Conservation (phyloP, 2,329 filamentous ascomycete genomes). For the Drechmeria coniospora region DNA sequence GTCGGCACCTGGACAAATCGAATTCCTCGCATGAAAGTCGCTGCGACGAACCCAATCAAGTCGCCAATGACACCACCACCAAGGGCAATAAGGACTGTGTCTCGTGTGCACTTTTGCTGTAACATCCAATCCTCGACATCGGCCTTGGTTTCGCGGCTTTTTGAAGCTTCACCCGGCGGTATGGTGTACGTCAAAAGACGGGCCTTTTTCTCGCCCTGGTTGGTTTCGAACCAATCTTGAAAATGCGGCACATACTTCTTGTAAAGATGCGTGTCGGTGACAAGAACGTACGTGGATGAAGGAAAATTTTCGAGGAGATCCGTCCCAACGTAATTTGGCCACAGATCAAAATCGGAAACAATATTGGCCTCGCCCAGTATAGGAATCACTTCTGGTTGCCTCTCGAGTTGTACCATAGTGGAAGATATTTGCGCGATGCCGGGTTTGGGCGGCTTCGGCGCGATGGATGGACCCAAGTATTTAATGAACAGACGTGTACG, state of each 20-base stretch:
- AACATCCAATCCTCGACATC: slow-evolving; percentile 98
- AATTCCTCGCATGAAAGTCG: slow-evolving; percentile 96
- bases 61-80: slow-evolving; percentile 96
- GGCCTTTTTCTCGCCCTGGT: slow-evolving; percentile 19
- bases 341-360: slow-evolving; percentile 80
- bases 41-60: slow-evolving; percentile 93
- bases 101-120: slow-evolving; percentile 77
- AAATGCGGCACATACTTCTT: slow-evolving; percentile 71
- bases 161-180: slow-evolving; percentile 83
- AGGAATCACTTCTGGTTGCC: too few relatives aligned
- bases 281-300: slow-evolving; percentile 87
- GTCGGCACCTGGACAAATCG: slow-evolving; percentile 95
- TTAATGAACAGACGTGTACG: too few relatives aligned
- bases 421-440: too few relatives aligned
- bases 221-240: slow-evolving; percentile 23
- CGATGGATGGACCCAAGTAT: too few relatives aligned
- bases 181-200: slow-evolving; percentile 77
- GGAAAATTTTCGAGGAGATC: slow-evolving; percentile 65
- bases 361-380: slow-evolving; percentile 87
- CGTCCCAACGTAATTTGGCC: slow-evolving; percentile 63
- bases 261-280: slow-evolving; percentile 88
- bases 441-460: too few relatives aligned
- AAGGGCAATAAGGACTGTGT: slow-evolving; percentile 87
- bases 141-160: slow-evolving; percentile 83
- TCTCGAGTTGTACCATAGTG: too few relatives aligned